These are phyloP conservation scores for Hymenoscyphus occultus DNA, from an alignment of 2,329 filamentous ascomycete species.

Conservation along the genomic window DNA sequence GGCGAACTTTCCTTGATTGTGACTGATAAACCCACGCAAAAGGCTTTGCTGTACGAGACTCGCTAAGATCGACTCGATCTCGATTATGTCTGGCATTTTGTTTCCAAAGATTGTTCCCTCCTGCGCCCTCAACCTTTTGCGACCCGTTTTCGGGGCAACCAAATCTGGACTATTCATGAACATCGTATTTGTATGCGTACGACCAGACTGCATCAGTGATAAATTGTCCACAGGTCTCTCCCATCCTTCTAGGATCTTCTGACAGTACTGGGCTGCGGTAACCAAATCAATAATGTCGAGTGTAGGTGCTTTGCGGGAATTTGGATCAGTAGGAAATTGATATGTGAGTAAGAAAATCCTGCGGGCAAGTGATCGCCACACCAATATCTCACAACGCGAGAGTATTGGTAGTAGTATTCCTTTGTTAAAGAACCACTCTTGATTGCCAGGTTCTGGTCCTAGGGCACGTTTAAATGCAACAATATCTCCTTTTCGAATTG, in stretches of 20 bases:
- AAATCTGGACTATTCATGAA: conserved; percentile 46
- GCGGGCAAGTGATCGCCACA: conserved; percentile 80
- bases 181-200: conserved; percentile 46
- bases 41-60: conserved; percentile 77
- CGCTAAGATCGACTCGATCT: conserved; percentile 75
- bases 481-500: conserved; percentile 73
- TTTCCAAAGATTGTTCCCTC: conserved; percentile 65
- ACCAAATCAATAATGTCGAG: conserved; percentile 70
- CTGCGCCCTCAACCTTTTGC: conserved; percentile 51
- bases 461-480: conserved; percentile 69
- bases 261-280: conserved; percentile 60
- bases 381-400: conserved; percentile 73
- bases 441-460: conserved; percentile 49
- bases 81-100: conserved; percentile 54
- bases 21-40: conserved; percentile 79
- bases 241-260: conserved; percentile 61
- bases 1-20: conserved; percentile 72
- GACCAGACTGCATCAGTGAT: conserved; percentile 30
- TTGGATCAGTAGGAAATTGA: conserved; percentile 57
- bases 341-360: conserved; percentile 77
- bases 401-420: conserved; percentile 73
- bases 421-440: conserved; percentile 72
- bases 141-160: conserved; percentile 45
- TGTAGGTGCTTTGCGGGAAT: conserved; percentile 64
- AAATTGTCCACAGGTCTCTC: conserved; percentile 32